These are phyloP conservation scores for Cladosporium sphaerospermum DNA, from an alignment of 2,329 filamentous ascomycete genomes.

Conservation along the genomic window DNA sequence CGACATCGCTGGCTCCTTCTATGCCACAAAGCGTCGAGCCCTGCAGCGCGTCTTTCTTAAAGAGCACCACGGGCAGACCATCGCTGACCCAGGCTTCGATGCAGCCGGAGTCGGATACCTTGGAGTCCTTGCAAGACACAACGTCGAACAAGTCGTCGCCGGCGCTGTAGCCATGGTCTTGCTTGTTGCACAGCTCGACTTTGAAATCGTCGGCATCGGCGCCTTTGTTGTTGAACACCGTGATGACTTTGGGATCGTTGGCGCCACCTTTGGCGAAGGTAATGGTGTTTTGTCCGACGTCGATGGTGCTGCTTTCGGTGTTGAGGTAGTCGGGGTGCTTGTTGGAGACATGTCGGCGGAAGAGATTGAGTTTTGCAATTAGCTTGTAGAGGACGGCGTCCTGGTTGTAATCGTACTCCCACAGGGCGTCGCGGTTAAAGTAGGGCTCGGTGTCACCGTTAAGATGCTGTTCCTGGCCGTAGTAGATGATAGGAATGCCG, in stretches of 20 bases:
- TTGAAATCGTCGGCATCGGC: slow-evolving; percentile 26
- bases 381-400: slow-evolving; percentile 12
- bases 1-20: slow-evolving; percentile 3
- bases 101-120: slow-evolving; percentile 20
- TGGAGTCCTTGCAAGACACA: slow-evolving; percentile 29
- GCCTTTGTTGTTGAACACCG: slow-evolving; percentile 40
- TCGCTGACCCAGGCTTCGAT: slow-evolving; percentile 28
- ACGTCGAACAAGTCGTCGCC: slow-evolving; percentile 30
- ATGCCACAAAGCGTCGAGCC: slow-evolving; percentile 22
- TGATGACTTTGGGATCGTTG: slow-evolving; percentile 37
- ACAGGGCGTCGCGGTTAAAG: slow-evolving; percentile 19
- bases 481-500: slow-evolving; percentile 21
- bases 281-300: slow-evolving; percentile 38
- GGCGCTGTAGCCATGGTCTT: neutral
- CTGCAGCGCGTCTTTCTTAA: slow-evolving; percentile 20
- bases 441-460: slow-evolving; percentile 12
- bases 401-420: slow-evolving; percentile 13
- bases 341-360: slow-evolving; percentile 4
- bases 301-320: slow-evolving; percentile 34
- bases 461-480: slow-evolving; percentile 20
- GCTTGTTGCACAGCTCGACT: slow-evolving; percentile 20
- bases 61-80: slow-evolving; percentile 31
- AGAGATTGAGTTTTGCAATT: slow-evolving; percentile 11
- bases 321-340: slow-evolving; percentile 22
- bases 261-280: slow-evolving; percentile 39